phyloP scores from a whole-genome alignment of 805 yeast species.

The Wickerhamomyces queroliae region DNA sequence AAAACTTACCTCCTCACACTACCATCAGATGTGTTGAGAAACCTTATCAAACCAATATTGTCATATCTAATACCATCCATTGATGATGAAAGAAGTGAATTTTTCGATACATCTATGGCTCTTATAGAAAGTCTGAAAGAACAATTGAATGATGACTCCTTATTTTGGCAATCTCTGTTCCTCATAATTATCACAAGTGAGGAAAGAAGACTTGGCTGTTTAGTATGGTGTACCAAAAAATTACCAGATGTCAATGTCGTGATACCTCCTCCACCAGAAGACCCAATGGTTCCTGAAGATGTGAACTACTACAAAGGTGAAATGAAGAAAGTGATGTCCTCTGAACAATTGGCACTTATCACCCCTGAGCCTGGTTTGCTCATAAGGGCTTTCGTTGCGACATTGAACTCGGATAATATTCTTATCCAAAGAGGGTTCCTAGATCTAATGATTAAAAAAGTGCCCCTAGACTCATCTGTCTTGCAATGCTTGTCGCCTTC shows the following conservation, averaged over 20 bases:
- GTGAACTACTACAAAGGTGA: conserved; percentile 20
- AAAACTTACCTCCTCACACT: conserved; percentile 48
- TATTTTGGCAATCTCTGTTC: conserved; percentile 85
- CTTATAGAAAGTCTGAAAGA: conserved; percentile 55
- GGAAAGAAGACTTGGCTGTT: conserved; percentile 79
- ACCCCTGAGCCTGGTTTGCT: conserved; percentile 77
- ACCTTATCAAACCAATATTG: conserved; percentile 62
- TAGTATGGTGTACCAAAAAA: conserved; percentile 63
- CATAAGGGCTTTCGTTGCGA: conserved; percentile 65
- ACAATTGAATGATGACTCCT: conserved; percentile 56
- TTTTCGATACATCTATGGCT: conserved; percentile 53
- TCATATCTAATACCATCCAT: conserved; percentile 79
- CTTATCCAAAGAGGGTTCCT: conserved; percentile 85
- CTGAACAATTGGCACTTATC: conserved; percentile 56
- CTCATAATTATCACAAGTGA: conserved; percentile 70
- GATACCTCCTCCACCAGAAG: conserved; percentile 10
- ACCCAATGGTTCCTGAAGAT: conserved; percentile 10
- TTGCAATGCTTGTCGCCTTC: conserved; percentile 40
- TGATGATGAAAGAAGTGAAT: conserved; percentile 89
- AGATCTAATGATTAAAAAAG: conserved; percentile 64
- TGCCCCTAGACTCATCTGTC: conserved; percentile 60
- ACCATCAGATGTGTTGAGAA: conserved; percentile 41
- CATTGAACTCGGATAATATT: conserved; percentile 60
- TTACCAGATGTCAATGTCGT: conserved; percentile 55
- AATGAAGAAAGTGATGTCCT: conserved; percentile 25